phyloP scores from a whole-genome alignment of 345 rosid genomes.

The Hypericum androsaemum region DNA sequence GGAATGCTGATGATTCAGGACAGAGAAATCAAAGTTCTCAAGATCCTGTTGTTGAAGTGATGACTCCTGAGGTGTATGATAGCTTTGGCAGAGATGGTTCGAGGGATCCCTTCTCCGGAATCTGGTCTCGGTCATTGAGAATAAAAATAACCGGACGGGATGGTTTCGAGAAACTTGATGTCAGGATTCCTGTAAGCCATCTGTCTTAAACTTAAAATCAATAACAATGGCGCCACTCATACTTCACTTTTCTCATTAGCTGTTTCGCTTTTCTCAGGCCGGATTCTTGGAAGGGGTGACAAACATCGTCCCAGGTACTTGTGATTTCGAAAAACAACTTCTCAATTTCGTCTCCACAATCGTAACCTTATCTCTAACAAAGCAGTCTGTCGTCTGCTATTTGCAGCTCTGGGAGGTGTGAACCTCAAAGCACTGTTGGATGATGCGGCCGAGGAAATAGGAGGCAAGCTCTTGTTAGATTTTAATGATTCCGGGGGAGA shows the following conservation, averaged over 20 bases:
- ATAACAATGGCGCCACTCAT: not conserved
- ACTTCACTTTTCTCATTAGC: not conserved
- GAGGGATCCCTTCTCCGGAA: constrained; percentile 54
- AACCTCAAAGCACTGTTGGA: constrained; percentile 71
- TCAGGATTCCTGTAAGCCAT: constrained; percentile 72
- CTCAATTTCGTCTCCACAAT: too few relatives aligned
- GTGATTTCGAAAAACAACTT: not conserved
- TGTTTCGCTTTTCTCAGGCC: constrained; percentile 36
- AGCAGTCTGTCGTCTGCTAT: not conserved
- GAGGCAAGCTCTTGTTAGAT: constrained; percentile 71
- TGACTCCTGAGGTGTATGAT: constrained; percentile 58
- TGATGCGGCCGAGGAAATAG: constrained; percentile 61
- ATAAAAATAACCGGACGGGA: constrained; percentile 76
- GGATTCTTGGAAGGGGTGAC: constrained; percentile 86
- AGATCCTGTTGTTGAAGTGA: constrained; percentile 73
- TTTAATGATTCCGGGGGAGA: constrained; percentile 72
- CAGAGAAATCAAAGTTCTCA: constrained; percentile 36
- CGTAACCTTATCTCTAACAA: not conserved
- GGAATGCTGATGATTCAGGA: constrained; percentile 39
- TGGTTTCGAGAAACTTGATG: constrained; percentile 77
- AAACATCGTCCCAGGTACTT: constrained; percentile 81
- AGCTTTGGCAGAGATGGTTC: constrained; percentile 49
- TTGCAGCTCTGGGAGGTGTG: constrained; percentile 71
- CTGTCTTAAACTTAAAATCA: constrained; percentile 2
- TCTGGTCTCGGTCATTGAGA: constrained; percentile 80